A percentile compares a stretch with the other conserved stretches of the same genome.
Evolutionary conservation across 495 filamentous ascomycete genomes (phyloP).

Genomic region (Penicillium flavigenum): DNA sequence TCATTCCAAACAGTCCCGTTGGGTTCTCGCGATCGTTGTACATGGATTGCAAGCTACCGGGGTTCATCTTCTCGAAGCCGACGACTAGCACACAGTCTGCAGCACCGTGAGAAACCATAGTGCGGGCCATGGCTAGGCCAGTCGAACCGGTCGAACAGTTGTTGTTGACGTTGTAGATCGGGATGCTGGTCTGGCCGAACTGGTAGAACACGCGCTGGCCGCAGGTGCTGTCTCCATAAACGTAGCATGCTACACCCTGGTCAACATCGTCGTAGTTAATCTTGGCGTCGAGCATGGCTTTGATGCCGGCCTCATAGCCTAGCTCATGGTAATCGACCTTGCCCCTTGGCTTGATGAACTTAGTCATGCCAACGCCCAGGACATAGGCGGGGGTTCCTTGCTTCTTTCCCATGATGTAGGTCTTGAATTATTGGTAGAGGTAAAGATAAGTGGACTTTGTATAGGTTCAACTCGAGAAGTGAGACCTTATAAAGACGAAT

Average conservation of each 20-base stretch:
- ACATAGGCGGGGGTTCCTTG: conserved; percentile 68
- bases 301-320: conserved; percentile 92
- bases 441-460: not conserved
- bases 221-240: conserved; percentile 92
- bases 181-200: conserved; percentile 94
- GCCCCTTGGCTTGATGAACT: conserved; percentile 96
- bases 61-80: conserved; percentile 97
- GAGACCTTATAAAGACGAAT: conserved; percentile 6
- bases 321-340: conserved; percentile 69
- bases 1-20: conserved; percentile 63
- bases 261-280: conserved; percentile 97
- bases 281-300: conserved; percentile 91
- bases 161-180: conserved; percentile 97
- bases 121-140: conserved; percentile 79
- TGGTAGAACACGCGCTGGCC: conserved; percentile 99
- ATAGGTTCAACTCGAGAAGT: not conserved
- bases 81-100: conserved; percentile 87
- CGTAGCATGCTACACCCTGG: conserved; percentile 94
- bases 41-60: conserved; percentile 75
- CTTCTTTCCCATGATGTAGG: conserved; percentile 51
- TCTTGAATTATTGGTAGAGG: not conserved
- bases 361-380: conserved; percentile 96
- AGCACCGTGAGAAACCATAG: conserved; percentile 73
- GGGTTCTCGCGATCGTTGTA: conserved; percentile 81
- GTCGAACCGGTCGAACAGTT: conserved; percentile 95